These are phyloP conservation scores for Medicago truncatula DNA, from an alignment of 306 rosid genomes.

Conservation along the genomic window MtrunA17r5.0-ANR NC_053046.1:24756501-24757000, in stretches of 20 bases:
- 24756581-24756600: slow-evolving; percentile 8
- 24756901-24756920: slow-evolving; percentile 58
- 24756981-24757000: slow-evolving; percentile 76
- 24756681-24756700: slow-evolving; percentile 78
- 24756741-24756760: slow-evolving; percentile 31
- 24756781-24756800: slow-evolving; percentile 90
- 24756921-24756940: slow-evolving; percentile 86
- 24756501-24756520: background rate
- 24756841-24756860: slow-evolving; percentile 15
- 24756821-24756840: background rate
- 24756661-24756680: slow-evolving; percentile 81
- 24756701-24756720: background rate
- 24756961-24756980: slow-evolving; percentile 90
- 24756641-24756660: slow-evolving; percentile 62
- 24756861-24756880: background rate
- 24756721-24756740: background rate
- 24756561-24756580: background rate
- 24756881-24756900: background rate
- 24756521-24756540: background rate
- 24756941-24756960: slow-evolving; percentile 84
- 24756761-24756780: slow-evolving; percentile 46
- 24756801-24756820: slow-evolving; percentile 79
- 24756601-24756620: slow-evolving; percentile 11
- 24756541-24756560: background rate
- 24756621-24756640: slow-evolving; percentile 40